Evolutionary conservation across 2,329 filamentous ascomycete species (phyloP).

Genomic region (Penicillium frequentans): DNA sequence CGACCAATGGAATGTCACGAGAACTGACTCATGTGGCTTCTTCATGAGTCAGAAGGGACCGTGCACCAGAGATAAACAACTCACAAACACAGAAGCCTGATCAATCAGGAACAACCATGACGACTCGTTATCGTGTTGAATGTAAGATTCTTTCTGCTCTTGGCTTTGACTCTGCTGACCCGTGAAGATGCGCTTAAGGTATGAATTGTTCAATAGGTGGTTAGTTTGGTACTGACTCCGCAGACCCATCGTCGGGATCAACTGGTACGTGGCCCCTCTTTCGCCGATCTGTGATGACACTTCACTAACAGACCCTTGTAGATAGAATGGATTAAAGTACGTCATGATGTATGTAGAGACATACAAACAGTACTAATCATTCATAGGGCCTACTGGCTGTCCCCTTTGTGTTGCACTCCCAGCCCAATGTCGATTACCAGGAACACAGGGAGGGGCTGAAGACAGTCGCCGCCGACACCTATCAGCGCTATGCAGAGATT

Average conservation of each 20-base stretch:
- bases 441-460: slow-evolving; percentile 62
- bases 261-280: slow-evolving; percentile 54
- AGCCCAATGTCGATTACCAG: slow-evolving; percentile 84
- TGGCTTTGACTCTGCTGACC: slow-evolving; percentile 10
- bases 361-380: not conserved
- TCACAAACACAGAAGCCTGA: not conserved
- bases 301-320: slow-evolving; percentile 24
- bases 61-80: not conserved
- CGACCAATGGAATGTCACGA: not conserved
- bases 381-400: slow-evolving; percentile 74
- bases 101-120: slow-evolving; percentile 35
- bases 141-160: slow-evolving; percentile 53
- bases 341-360: not conserved
- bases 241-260: slow-evolving; percentile 86
- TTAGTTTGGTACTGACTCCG: slow-evolving; percentile 29
- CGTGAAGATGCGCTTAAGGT: slow-evolving; percentile 64
- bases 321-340: slow-evolving; percentile 89
- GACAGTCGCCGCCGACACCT: slow-evolving; percentile 76
- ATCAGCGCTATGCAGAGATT: slow-evolving; percentile 89
- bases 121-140: slow-evolving; percentile 61
- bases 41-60: slow-evolving; percentile 1
- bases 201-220: slow-evolving; percentile 20
- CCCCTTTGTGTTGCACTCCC: slow-evolving; percentile 93
- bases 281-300: not conserved
- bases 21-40: not conserved